phyloP scores from a whole-genome alignment of 2,329 filamentous ascomycete genomes.

The Calonectria leucothoes region DNA sequence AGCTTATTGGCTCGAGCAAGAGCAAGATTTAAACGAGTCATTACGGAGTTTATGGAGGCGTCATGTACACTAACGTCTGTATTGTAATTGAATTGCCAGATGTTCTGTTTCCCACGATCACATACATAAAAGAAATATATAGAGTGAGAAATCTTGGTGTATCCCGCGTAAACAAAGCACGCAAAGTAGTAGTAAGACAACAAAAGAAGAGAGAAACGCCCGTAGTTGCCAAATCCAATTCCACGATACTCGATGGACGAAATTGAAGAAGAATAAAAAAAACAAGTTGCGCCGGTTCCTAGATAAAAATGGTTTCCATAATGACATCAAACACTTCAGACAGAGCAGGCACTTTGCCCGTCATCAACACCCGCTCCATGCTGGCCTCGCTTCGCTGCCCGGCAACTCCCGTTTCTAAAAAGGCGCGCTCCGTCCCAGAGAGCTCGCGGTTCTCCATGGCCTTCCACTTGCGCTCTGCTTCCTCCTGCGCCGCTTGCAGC shows the following conservation, averaged over 20 bases:
- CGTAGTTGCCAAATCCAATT: constrained; percentile 16
- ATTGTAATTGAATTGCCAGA: constrained; percentile 38
- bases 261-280: not conserved
- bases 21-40: constrained; percentile 44
- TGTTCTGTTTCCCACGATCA: constrained; percentile 30
- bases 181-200: not conserved
- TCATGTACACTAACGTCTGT: constrained; percentile 40
- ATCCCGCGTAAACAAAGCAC: not conserved
- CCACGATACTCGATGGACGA: constrained; percentile 25
- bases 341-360: constrained; percentile 51
- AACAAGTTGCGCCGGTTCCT: constrained; percentile 25
- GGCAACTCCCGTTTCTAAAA: constrained; percentile 66
- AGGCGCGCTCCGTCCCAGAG: constrained; percentile 65
- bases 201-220: not conserved
- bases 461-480: constrained; percentile 79
- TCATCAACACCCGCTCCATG: constrained; percentile 47
- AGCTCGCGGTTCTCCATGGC: constrained; percentile 71
- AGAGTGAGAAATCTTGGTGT: constrained; percentile 5
- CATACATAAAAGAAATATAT: not conserved
- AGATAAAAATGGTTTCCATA: constrained; percentile 57
- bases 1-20: constrained; percentile 64
- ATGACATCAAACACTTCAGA: constrained; percentile 59
- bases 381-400: constrained; percentile 38
- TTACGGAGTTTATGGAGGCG: constrained; percentile 26
- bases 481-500: constrained; percentile 74